phyloP scores from a whole-genome alignment of 2,329 filamentous ascomycete species.

The Berkeleyomyces rouxiae region DNA sequence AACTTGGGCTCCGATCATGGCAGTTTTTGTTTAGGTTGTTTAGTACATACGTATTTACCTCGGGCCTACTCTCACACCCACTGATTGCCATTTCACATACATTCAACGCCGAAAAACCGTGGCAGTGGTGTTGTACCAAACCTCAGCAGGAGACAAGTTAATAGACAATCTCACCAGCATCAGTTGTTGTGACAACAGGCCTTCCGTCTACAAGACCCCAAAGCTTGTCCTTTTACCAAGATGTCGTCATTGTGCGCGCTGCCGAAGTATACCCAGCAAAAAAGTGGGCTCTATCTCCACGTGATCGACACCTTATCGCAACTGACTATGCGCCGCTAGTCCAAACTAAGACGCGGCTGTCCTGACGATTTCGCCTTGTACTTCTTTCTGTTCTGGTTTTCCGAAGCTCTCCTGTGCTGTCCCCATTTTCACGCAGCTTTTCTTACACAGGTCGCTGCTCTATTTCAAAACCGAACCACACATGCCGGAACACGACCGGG shows the following conservation, averaged over 20 bases:
- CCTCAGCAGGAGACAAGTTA: too few relatives aligned
- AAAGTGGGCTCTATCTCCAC: slow-evolving; percentile 5
- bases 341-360: slow-evolving; percentile 13
- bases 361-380: slow-evolving; percentile 10
- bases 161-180: too few relatives aligned
- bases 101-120: too few relatives aligned
- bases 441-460: background rate
- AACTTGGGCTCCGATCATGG: too few relatives aligned
- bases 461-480: background rate
- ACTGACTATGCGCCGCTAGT: slow-evolving; percentile 10
- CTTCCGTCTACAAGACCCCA: background rate
- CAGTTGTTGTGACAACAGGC: too few relatives aligned
- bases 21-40: too few relatives aligned
- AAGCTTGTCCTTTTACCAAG: background rate
- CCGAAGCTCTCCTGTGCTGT: background rate
- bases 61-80: too few relatives aligned
- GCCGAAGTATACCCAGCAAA: slow-evolving; percentile 9
- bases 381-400: slow-evolving; percentile 7
- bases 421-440: background rate
- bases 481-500: background rate
- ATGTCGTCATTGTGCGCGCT: slow-evolving; percentile 11
- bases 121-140: too few relatives aligned
- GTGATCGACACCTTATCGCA: slow-evolving; percentile 10
- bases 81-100: too few relatives aligned
- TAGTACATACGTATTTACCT: too few relatives aligned